Base-by-base conservation (phyloP, 179 eudicot genomes). In the Silene coronaria region DNA sequence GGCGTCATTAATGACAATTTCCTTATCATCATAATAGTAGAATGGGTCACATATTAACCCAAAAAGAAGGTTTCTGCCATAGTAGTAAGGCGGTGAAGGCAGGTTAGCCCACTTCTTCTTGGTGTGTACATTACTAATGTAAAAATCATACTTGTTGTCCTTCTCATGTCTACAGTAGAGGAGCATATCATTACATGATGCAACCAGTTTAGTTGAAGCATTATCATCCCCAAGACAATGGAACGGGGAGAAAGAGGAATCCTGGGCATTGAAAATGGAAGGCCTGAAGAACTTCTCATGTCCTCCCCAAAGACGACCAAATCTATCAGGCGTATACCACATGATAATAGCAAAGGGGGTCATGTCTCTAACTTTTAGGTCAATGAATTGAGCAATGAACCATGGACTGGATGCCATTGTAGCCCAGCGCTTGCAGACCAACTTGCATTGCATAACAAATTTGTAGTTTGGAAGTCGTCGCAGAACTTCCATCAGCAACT, bases 361-460 rank as follows among this genome's bases (percentile, higher is more conserved):
- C n/a, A n/a, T n/a, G n/a, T n/a, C n/a, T n/a, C n/a, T n/a, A n/a
- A n/a, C n/a, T n/a, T n/a, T n/a, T n/a, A n/a, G 19, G 22, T 1
- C 64, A 53, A 75, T 66, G 34, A 75, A 75, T 13, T 6, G 72
- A n/a, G 46, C 16, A 45, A 45, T 45, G 48, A 75, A 75, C 19
- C 59, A 64, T 28, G 51, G 71, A 48, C 32, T 30, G 48, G 78
- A 66, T 38, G 22, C 24, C 13, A 75, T 0, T 19, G 72, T 53
- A 30, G 72, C 72, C 78, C 78, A 75, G 19, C 64, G 71, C 48
- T 66, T 75, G 71, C 78, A 65, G 17, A 75, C 72, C 13, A 48
- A 65, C 64, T 66, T 75, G 53, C 78, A 75, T n/a, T 17, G 72
- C 14, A 11, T 19, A 51, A 51, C 72, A 30, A 4, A 75, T 65